A percentile compares a stretch with the other conserved stretches of the same genome.
Evolutionary conservation across 257 asterid species (phyloP).

Genomic region (Nicotiana undulata): DNA sequence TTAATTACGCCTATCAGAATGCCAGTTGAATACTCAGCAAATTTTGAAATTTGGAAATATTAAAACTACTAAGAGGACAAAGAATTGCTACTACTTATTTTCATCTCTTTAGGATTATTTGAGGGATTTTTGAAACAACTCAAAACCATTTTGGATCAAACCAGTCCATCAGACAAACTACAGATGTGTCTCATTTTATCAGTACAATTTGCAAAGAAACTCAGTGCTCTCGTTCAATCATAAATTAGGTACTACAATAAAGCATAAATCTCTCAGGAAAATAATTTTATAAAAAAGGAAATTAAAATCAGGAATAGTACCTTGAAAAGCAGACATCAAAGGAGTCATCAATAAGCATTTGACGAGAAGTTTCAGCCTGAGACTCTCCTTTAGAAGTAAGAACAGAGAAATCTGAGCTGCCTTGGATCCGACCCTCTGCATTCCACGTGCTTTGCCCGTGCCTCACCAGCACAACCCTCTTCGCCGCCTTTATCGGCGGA

Average conservation of each 20-base stretch:
- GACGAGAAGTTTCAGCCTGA: conserved; percentile 89
- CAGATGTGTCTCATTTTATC: background rate
- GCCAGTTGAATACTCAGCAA: background rate
- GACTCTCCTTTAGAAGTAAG: conserved; percentile 80
- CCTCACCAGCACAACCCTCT: conserved; percentile 85
- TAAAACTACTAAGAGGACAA: background rate
- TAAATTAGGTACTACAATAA: background rate
- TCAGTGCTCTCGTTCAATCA: background rate
- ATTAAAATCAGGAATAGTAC: conserved; percentile 16
- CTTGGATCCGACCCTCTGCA: conserved; percentile 96
- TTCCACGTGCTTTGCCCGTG: conserved; percentile 99
- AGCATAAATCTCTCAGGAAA: background rate
- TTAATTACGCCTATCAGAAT: background rate
- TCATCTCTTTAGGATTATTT: background rate
- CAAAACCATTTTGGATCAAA: background rate
- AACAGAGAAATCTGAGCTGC: conserved; percentile 86
- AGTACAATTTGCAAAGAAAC: background rate
- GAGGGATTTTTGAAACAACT: background rate
- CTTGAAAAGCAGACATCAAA: conserved; percentile 87
- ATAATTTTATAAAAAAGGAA: background rate
- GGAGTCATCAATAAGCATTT: conserved; percentile 81
- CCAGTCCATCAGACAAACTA: background rate
- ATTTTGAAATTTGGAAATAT: background rate
- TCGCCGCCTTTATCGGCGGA: conserved; percentile 59
- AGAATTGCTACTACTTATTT: background rate